Conservation (phyloP, 208 protist species). For the Zelonia costaricensis region DNA sequence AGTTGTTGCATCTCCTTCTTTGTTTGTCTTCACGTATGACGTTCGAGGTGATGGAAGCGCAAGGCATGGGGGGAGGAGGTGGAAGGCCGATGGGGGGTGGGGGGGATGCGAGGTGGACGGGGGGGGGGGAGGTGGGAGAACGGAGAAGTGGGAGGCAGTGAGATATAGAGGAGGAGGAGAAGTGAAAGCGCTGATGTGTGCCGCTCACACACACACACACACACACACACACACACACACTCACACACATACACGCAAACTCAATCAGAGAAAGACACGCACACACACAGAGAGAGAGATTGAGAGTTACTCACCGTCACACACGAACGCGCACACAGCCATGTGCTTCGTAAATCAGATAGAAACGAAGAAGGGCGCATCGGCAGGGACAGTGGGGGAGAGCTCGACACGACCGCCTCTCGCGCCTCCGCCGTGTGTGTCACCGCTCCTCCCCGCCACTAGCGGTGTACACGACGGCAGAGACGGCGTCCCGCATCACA, state of each 20-base stretch:
- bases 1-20: too few relatives aligned
- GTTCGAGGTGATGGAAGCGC: too few relatives aligned
- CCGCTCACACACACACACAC: neutral
- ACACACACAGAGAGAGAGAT: neutral
- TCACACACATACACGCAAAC: neutral
- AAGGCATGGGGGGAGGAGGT: too few relatives aligned
- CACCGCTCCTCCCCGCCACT: slow-evolving; percentile 17
- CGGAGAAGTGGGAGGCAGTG: slow-evolving; percentile 1
- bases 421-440: neutral
- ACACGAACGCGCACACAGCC: neutral
- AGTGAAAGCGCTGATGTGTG: too few relatives aligned
- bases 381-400: too few relatives aligned
- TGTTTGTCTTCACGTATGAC: too few relatives aligned
- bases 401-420: neutral
- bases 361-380: neutral
- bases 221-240: neutral
- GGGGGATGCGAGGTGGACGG: too few relatives aligned
- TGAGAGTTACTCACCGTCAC: neutral
- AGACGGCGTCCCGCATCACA: slow-evolving; percentile 33
- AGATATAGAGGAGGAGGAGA: slow-evolving; percentile 3
- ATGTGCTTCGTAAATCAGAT: too few relatives aligned
- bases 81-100: too few relatives aligned
- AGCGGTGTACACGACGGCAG: slow-evolving; percentile 23
- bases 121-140: too few relatives aligned
- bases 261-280: neutral